Conservation (phyloP, 139 green algal genomes). For the Chlorella sp. region DNA sequence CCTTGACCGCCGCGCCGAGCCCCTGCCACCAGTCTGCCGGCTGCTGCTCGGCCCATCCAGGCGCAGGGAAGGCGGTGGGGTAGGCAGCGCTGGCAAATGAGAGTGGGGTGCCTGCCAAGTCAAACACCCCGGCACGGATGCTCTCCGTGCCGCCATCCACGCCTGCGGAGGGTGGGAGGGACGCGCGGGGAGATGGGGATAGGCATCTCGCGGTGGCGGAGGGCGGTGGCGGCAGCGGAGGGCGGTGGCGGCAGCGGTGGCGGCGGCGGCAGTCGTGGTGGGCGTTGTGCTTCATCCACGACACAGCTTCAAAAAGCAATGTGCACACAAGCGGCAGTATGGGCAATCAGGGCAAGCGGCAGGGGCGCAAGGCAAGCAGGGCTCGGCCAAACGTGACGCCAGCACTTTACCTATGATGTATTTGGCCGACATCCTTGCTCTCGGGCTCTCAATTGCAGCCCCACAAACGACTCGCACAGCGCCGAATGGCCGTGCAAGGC, state of each 20-base stretch:
- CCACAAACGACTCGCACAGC: neutral
- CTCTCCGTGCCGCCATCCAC: slow-evolving; percentile 84
- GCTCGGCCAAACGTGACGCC: neutral
- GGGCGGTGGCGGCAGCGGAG: neutral
- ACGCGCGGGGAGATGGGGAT: neutral
- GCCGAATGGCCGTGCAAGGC: neutral
- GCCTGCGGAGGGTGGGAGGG: slow-evolving; percentile 28
- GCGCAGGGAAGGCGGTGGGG: slow-evolving; percentile 64
- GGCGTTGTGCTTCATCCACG: neutral
- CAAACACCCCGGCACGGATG: slow-evolving; percentile 70
- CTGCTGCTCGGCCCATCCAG: slow-evolving; percentile 79
- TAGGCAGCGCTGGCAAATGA: slow-evolving; percentile 54
- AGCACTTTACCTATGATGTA: slow-evolving; percentile 5
- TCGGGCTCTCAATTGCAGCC: neutral
- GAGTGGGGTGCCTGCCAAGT: slow-evolving; percentile 56
- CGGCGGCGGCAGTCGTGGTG: neutral
- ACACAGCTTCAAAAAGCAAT: neutral
- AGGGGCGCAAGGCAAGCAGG: neutral
- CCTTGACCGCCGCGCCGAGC: slow-evolving; percentile 61
- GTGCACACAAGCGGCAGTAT: neutral
- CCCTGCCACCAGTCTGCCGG: slow-evolving; percentile 76
- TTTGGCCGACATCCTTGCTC: neutral
- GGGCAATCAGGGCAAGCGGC: neutral
- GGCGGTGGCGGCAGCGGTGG: neutral
- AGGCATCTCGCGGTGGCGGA: no score